Conservation (phyloP, 371 early-diverging fungal species). For the Mucor circinelloides region DNA sequence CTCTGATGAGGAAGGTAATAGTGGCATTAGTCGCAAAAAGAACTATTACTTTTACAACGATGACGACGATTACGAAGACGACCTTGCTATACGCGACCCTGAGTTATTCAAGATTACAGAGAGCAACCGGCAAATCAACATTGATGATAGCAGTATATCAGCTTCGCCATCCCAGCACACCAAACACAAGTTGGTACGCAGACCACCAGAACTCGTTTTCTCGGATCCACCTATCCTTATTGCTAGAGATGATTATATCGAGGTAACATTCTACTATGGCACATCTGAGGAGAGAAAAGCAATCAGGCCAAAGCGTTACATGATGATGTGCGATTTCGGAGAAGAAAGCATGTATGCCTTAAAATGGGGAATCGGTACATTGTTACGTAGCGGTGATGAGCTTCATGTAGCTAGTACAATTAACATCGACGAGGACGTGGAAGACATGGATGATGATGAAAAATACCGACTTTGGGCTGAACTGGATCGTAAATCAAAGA, state of each 20-base stretch:
- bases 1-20: conserved; percentile 17
- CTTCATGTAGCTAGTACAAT: conserved; percentile 58
- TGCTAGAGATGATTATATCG: conserved; percentile 36
- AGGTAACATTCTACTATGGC: conserved; percentile 46
- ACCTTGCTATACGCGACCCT: conserved; percentile 53
- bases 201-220: conserved; percentile 39
- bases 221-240: conserved; percentile 41
- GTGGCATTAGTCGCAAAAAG: background rate
- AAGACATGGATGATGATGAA: conserved; percentile 39
- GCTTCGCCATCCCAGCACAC: conserved; percentile 12
- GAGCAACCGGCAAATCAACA: conserved; percentile 44
- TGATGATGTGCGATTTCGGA: conserved; percentile 51
- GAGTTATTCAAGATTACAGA: conserved; percentile 50
- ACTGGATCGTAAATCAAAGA: conserved; percentile 50
- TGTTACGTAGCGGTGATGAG: conserved; percentile 48
- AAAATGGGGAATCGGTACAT: conserved; percentile 32
- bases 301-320: conserved; percentile 30
- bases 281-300: conserved; percentile 14
- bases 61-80: conserved; percentile 53
- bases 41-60: conserved; percentile 30
- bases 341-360: conserved; percentile 50
- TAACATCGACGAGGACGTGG: conserved; percentile 44
- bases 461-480: conserved; percentile 43
- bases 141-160: conserved; percentile 25
- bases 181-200: conserved; percentile 16